Evolutionary conservation across 2,329 filamentous ascomycete species (phyloP).

Genomic region (Emmonsiellopsis sp.): DNA sequence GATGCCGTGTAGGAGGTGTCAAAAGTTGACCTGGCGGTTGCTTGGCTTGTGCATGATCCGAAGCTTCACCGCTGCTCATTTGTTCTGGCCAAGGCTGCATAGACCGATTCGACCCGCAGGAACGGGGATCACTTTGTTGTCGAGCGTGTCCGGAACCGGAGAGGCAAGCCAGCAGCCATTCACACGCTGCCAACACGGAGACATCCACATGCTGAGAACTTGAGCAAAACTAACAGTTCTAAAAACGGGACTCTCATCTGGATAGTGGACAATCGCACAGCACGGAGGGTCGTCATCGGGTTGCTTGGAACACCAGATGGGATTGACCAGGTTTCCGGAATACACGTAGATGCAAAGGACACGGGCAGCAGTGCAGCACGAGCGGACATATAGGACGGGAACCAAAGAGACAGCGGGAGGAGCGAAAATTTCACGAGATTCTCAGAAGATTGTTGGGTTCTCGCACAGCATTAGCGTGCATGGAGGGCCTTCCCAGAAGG

Average conservation of each 20-base stretch:
- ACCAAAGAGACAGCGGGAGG: neutral
- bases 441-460: neutral
- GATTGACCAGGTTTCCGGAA: no score
- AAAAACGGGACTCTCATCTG: no score
- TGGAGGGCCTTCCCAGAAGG: neutral
- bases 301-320: no score
- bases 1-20: neutral
- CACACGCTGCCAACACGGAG: no score
- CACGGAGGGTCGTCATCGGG: no score
- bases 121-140: neutral
- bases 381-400: neutral
- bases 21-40: neutral
- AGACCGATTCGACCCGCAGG: neutral
- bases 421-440: neutral
- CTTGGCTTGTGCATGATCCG: neutral
- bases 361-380: neutral
- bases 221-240: no score
- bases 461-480: neutral
- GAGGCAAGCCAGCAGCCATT: no score
- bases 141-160: no score
- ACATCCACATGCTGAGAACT: no score
- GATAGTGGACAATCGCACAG: no score
- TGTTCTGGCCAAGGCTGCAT: neutral
- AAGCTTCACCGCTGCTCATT: neutral
- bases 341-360: neutral